A percentile compares a stretch with the other conserved stretches of the same genome.
These are phyloP conservation scores for Scopulariopsis brevicaulis DNA, from an alignment of 2,329 filamentous ascomycete genomes.

Conservation along the genomic window DNA sequence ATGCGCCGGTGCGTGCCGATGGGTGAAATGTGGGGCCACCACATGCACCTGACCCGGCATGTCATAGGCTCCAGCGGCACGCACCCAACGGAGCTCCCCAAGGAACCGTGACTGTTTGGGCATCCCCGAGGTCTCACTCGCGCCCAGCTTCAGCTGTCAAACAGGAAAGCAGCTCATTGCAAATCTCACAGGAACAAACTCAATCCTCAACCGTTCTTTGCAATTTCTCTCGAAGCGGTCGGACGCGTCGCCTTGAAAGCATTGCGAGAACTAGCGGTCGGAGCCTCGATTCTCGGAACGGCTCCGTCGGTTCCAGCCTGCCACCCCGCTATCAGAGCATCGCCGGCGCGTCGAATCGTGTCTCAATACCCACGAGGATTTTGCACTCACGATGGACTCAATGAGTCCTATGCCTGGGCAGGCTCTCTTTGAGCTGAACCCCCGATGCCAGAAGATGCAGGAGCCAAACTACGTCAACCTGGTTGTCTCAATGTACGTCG, in stretches of 20 bases:
- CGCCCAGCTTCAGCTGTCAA: background rate
- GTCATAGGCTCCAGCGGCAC: background rate
- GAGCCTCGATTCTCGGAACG: background rate
- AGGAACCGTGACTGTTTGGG: background rate
- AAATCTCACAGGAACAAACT: background rate
- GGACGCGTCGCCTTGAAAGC: background rate
- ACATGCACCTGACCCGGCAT: background rate
- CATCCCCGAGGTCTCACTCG: background rate
- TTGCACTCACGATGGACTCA: background rate
- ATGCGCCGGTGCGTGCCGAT: background rate
- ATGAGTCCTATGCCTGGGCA: background rate
- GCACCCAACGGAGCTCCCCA: background rate
- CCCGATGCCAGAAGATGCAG: slow-evolving; percentile 8
- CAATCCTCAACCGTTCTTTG: background rate
- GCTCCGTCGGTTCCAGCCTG: background rate
- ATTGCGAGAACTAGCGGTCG: background rate
- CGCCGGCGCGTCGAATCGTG: background rate
- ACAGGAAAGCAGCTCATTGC: background rate
- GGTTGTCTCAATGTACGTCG: slow-evolving; percentile 8
- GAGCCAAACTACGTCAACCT: slow-evolving; percentile 8
- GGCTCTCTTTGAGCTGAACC: background rate
- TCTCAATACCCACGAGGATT: background rate
- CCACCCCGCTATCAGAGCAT: background rate
- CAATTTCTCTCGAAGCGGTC: background rate
- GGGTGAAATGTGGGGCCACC: background rate